A percentile compares a stretch with the other conserved stretches of the same genome.
Evolutionary conservation across 805 yeast genomes (phyloP).

Genomic region (Saturnispora sekii): DNA sequence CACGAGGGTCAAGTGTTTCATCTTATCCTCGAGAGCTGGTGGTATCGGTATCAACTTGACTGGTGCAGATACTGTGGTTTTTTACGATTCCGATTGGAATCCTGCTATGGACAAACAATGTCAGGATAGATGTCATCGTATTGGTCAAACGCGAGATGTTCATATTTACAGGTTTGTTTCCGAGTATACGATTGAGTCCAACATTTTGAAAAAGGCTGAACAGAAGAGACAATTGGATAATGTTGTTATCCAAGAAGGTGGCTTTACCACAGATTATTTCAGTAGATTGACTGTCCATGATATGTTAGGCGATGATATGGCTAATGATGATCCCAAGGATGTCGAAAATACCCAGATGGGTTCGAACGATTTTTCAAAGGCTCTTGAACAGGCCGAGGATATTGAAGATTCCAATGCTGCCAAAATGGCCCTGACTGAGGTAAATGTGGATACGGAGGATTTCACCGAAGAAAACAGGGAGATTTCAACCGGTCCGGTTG

Average conservation of each 20-base stretch:
- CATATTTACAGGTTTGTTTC: constrained; percentile 95
- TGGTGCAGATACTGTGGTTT: constrained; percentile 97
- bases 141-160: constrained; percentile 96
- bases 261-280: constrained; percentile 94
- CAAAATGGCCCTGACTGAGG: constrained; percentile 77
- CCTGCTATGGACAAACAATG: constrained; percentile 99
- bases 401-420: constrained; percentile 89
- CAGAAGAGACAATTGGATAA: constrained; percentile 91
- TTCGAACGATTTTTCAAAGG: constrained; percentile 24
- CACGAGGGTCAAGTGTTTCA: constrained; percentile 77
- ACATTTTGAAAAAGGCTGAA: constrained; percentile 86
- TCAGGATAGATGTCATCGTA: constrained; percentile 98
- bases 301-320: constrained; percentile 55
- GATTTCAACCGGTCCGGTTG: constrained; percentile 23
- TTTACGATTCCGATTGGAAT: constrained; percentile 98
- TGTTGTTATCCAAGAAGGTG: constrained; percentile 96
- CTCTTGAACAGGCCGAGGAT: constrained; percentile 89
- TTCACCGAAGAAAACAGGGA: constrained; percentile 43
- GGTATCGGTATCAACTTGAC: constrained; percentile 96
- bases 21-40: constrained; percentile 92
- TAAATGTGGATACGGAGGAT: constrained; percentile 75
- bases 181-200: constrained; percentile 92
- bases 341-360: constrained; percentile 29
- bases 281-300: constrained; percentile 81
- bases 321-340: constrained; percentile 29